These are phyloP conservation scores for Parastagonospora avenae DNA, from an alignment of 2,329 filamentous ascomycete species.

Conservation along the genomic window DNA sequence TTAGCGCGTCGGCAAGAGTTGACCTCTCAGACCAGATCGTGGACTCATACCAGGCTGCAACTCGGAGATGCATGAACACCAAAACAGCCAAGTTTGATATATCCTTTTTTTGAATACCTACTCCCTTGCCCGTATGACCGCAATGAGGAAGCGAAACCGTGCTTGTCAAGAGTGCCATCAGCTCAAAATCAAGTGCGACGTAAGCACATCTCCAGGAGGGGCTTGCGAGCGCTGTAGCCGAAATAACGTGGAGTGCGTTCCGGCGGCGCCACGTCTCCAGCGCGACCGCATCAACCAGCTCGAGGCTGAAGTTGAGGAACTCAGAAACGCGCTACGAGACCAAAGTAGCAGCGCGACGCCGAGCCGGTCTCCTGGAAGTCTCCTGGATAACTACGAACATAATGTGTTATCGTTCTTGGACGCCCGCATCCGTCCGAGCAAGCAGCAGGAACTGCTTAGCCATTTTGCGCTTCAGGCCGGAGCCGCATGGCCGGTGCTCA, in stretches of 20 bases:
- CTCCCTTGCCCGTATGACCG: not conserved
- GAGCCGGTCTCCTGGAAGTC: slow-evolving; percentile 21
- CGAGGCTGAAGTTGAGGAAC: slow-evolving; percentile 29
- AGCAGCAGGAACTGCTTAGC: slow-evolving; percentile 26
- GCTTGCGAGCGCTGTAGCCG: slow-evolving; percentile 32
- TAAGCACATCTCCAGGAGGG: slow-evolving; percentile 17
- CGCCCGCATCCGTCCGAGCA: slow-evolving; percentile 19
- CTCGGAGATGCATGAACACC: too few relatives aligned
- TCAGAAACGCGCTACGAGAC: slow-evolving; percentile 20
- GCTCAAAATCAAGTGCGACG: slow-evolving; percentile 38
- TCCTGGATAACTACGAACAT: slow-evolving; percentile 18
- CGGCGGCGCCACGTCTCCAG: slow-evolving; percentile 32
- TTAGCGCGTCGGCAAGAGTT: too few relatives aligned
- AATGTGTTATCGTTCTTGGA: slow-evolving; percentile 28
- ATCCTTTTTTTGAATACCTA: not conserved
- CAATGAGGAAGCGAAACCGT: slow-evolving; percentile 28
- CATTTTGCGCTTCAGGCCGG: slow-evolving; percentile 21
- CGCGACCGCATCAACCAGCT: slow-evolving; percentile 34
- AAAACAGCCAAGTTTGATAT: too few relatives aligned
- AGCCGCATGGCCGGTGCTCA: slow-evolving; percentile 27
- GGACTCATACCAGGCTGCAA: too few relatives aligned
- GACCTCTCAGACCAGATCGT: too few relatives aligned
- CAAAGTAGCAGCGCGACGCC: slow-evolving; percentile 21
- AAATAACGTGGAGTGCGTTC: slow-evolving; percentile 27
- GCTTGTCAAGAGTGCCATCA: slow-evolving; percentile 38